A percentile compares a stretch with the other conserved stretches of the same genome.
phyloP scores from a whole-genome alignment of 805 yeast genomes.

The Sungouiozyma intestinalis region DNA sequence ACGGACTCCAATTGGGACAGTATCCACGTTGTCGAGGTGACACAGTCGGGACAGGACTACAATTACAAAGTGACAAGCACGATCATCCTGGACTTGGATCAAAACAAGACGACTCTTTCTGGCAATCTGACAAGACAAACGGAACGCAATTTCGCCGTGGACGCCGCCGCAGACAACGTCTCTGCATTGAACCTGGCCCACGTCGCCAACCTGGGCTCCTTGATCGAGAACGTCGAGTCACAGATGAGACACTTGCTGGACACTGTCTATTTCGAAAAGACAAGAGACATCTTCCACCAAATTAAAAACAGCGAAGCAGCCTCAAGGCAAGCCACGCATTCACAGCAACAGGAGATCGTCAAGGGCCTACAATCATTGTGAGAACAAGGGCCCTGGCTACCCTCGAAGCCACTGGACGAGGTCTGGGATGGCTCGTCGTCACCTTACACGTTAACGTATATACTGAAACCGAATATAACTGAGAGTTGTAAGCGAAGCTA shows the following conservation, averaged over 20 bases:
- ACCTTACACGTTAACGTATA: too few relatives aligned
- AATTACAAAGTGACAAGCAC: slow-evolving; percentile 78
- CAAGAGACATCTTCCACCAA: slow-evolving; percentile 76
- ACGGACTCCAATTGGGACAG: slow-evolving; percentile 71
- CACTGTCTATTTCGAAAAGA: slow-evolving; percentile 91
- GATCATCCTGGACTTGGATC: slow-evolving; percentile 61
- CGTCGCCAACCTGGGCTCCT: slow-evolving; percentile 71
- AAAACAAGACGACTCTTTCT: slow-evolving; percentile 39
- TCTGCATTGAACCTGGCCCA: slow-evolving; percentile 45
- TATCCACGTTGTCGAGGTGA: slow-evolving; percentile 81
- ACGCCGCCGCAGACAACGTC: slow-evolving; percentile 12
- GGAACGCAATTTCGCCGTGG: slow-evolving; percentile 38
- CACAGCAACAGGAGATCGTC: slow-evolving; percentile 28
- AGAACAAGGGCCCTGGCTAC: not conserved
- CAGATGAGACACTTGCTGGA: slow-evolving; percentile 79
- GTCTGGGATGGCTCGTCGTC: too few relatives aligned
- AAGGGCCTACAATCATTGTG: slow-evolving; percentile 26
- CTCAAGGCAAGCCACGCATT: slow-evolving; percentile 16
- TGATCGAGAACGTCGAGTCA: slow-evolving; percentile 82
- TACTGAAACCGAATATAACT: too few relatives aligned
- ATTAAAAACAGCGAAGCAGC: slow-evolving; percentile 34
- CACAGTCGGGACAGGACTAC: slow-evolving; percentile 29
- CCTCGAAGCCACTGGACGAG: not conserved
- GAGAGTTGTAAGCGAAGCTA: too few relatives aligned
- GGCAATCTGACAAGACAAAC: slow-evolving; percentile 84